These are phyloP conservation scores for Aureobasidium sp. DNA, from an alignment of 2,329 filamentous ascomycete species.

Conservation along the genomic window DNA sequence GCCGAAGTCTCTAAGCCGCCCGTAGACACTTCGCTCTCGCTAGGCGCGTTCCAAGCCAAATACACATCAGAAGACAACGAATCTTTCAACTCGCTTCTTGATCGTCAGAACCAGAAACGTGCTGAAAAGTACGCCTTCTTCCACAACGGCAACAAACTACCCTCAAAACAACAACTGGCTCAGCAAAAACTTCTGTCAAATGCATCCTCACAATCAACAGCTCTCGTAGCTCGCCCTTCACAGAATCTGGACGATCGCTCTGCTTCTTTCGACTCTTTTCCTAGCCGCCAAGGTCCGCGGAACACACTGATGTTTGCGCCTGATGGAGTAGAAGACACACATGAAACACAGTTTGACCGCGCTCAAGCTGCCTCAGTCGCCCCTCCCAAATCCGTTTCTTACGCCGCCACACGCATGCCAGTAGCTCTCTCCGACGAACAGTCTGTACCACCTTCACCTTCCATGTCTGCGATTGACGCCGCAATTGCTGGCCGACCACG, in stretches of 20 bases:
- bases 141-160: slow-evolving; percentile 78
- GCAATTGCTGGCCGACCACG: slow-evolving; percentile 69
- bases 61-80: slow-evolving; percentile 99
- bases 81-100: slow-evolving; percentile 85
- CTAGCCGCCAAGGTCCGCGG: slow-evolving; percentile 48
- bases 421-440: slow-evolving; percentile 20
- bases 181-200: slow-evolving; percentile 59
- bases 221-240: slow-evolving; percentile 34
- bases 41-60: slow-evolving; percentile 78
- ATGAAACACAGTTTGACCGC: slow-evolving; percentile 54
- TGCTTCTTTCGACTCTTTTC: slow-evolving; percentile 69
- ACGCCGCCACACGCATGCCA: slow-evolving; percentile 75
- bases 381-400: slow-evolving; percentile 66
- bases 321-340: slow-evolving; percentile 50
- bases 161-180: slow-evolving; percentile 50
- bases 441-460: slow-evolving; percentile 61
- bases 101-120: slow-evolving; percentile 78
- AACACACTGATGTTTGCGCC: slow-evolving; percentile 85
- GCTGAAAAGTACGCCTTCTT: slow-evolving; percentile 84
- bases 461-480: slow-evolving; percentile 73
- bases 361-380: slow-evolving; percentile 64
- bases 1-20: slow-evolving; percentile 24
- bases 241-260: slow-evolving; percentile 60
- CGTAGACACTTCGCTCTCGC: slow-evolving; percentile 68
- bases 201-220: slow-evolving; percentile 27